Base-by-base conservation (phyloP, 208 protist species). In the Giardia duodenalis region DNA sequence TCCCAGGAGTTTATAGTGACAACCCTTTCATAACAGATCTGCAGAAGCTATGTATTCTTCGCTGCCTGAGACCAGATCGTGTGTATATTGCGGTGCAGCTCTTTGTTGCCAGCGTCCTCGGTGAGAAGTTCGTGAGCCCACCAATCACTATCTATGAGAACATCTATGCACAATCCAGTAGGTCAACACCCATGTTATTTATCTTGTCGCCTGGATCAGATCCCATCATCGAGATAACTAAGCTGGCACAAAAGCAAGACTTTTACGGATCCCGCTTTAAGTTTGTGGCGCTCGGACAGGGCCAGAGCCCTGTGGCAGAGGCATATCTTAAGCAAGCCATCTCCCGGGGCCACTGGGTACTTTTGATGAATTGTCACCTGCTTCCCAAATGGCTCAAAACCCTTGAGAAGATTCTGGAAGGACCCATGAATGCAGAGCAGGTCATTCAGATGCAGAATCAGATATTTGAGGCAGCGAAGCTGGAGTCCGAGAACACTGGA, bases 181-280 rank as follows among this genome's bases (percentile, higher is more conserved):
- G 95, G 42, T 95, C 95, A 46, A 96, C 97, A 3, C 98, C 98
- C 43, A 97, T 99, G 92, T 97, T 99, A 2, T 99, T 98, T 94
- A 97, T 99, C 92, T 96, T 99, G 30, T 98, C 97, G 2, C 98
- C 98, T 42, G 98, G 98, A 45, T 97, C 98, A 39, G 98, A 99
- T 94, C 98, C 98, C 3, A 97, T 97, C 3, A 96, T 96, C 92
- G 98, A 99, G 93, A 97, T 99, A 91, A 96, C 98, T 48, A 98
- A 99, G 94, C 96, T 99, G 2, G 98, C 97, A 0, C 95, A 96
- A 87, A 97, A 97, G 94, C 22, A 94, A 39, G 97, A 97, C 92
- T 98, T 44, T 95, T 96, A 44, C 95, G 96, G 89, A 95, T 96
- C 22, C 1, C 4, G 93, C 97, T 97, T 94, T 92, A 97, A 98